Conservation (phyloP, 192 early-diverging fungal genomes). For the Rhizophagus clarus region DNA sequence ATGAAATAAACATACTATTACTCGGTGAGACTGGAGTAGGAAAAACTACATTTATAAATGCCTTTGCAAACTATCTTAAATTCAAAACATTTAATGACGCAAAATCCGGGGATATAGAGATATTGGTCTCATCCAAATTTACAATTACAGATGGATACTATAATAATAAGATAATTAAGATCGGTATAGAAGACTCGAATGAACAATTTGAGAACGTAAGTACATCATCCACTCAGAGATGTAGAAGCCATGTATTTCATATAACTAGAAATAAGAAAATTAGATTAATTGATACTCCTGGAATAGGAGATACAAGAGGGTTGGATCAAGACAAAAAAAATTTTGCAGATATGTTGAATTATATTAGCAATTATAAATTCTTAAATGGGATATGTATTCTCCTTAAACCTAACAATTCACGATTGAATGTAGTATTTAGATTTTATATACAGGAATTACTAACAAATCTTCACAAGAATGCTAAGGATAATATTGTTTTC, state of each 20-base stretch:
- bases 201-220: conserved; percentile 17
- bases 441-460: conserved; percentile 37
- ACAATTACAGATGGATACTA: conserved; percentile 14
- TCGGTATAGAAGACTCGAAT: conserved; percentile 27
- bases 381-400: too few relatives aligned
- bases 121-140: conserved; percentile 34
- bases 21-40: conserved; percentile 32
- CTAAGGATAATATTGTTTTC: conserved; percentile 39
- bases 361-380: conserved; percentile 30
- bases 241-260: conserved; percentile 33
- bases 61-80: conserved; percentile 37
- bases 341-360: conserved; percentile 34
- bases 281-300: conserved; percentile 39
- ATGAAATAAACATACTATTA: conserved; percentile 6
- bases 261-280: conserved; percentile 14
- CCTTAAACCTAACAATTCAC: conserved; percentile 28
- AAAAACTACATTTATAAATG: conserved; percentile 41
- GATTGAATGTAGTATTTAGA: conserved; percentile 32
- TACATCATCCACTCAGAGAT: conserved; percentile 30
- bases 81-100: conserved; percentile 34
- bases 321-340: conserved; percentile 34
- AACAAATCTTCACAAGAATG: conserved; percentile 33
- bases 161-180: conserved; percentile 25
- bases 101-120: conserved; percentile 21
- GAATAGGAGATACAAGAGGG: conserved; percentile 38